A percentile compares a stretch with the other conserved stretches of the same genome.
Conservation (phyloP, 768 basidiomycete genomes). For the Kwoniella botswanensis region DNA sequence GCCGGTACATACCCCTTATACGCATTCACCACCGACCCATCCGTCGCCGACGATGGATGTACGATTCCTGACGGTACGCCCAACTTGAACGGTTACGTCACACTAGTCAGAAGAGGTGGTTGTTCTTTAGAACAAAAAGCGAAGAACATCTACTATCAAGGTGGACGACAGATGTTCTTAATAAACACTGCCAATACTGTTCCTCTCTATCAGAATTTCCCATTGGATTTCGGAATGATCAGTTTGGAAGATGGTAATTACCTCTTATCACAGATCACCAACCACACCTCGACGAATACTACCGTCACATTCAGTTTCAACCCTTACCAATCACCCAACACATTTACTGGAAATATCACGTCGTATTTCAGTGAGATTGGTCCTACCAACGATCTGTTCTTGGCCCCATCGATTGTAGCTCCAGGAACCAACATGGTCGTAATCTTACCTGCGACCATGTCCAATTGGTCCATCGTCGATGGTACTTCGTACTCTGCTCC, state of each 20-base stretch:
- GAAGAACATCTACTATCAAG: conserved; percentile 26
- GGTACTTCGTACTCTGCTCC: conserved; percentile 47
- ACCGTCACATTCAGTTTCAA: conserved; percentile 49
- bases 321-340: conserved; percentile 62
- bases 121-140: conserved; percentile 67
- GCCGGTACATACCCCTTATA: conserved; percentile 63
- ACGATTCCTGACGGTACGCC: conserved; percentile 65
- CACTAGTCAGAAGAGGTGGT: conserved; percentile 67
- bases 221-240: conserved; percentile 45
- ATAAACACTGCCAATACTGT: conserved; percentile 30
- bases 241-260: conserved; percentile 52
- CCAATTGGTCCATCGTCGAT: conserved; percentile 40
- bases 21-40: conserved; percentile 68
- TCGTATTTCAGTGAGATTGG: conserved; percentile 67
- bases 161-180: conserved; percentile 40
- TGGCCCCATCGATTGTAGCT: conserved; percentile 65
- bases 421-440: conserved; percentile 59
- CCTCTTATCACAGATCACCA: conserved; percentile 38
- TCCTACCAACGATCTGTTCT: conserved; percentile 64
- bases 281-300: conserved; percentile 27
- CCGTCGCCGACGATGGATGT: conserved; percentile 68
- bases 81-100: conserved; percentile 65
- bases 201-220: conserved; percentile 46
- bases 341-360: conserved; percentile 64
- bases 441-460: conserved; percentile 33